Evolutionary conservation across 768 basidiomycete species (phyloP), one percentile per base, ranked within the genome.

Genomic region (Rhodotorula taiwanensis): DNA sequence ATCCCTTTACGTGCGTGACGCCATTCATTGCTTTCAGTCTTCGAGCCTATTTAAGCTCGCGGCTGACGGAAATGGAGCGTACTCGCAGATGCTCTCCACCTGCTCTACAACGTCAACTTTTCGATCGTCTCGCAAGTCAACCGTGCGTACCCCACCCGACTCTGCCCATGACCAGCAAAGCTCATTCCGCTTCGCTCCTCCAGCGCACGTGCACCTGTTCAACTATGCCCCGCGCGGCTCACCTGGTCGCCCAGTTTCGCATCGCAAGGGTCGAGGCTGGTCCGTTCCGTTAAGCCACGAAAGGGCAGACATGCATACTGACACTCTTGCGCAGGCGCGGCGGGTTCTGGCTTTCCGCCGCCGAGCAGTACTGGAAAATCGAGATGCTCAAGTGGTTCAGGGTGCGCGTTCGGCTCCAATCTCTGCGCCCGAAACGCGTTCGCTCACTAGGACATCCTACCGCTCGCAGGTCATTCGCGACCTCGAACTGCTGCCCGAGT

Each of bases 81-180:
- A 10, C 23, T 21, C 10, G 21, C 49, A 67, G 66, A 72, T 33
- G 62, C 67, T 0, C 72, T 79, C 33, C 77, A 79, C 67, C 71
- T 77, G 25, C 75, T 79, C 30, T 79, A 79, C 77, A 79, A 79
- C 62, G 91, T 93, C 60, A 92, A 90, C 64, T 85, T 93, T 76
- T 87, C 89, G 6, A 86, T 97, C 55, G 94, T 98, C 45, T 89
- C 88, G 3, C 92, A 97, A 77, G 92, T 89, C 28, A 99, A 98
- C 69, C 83, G 48, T 49, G 28, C 48, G 48, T 15, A 2, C 82
- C 95, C 27, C n/a, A 7, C 27, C n/a, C 42, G 20, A 18, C 42
- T 21, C 3, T 23, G 20, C 44, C 44, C 44, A n/a, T n/a, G n/a
- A n/a, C n/a, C n/a, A n/a, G n/a, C n/a, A n/a, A n/a, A n/a, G n/a